These are phyloP conservation scores for Blumeriella jaapii DNA, from an alignment of 2,329 filamentous ascomycete species.

Conservation along the genomic window DNA sequence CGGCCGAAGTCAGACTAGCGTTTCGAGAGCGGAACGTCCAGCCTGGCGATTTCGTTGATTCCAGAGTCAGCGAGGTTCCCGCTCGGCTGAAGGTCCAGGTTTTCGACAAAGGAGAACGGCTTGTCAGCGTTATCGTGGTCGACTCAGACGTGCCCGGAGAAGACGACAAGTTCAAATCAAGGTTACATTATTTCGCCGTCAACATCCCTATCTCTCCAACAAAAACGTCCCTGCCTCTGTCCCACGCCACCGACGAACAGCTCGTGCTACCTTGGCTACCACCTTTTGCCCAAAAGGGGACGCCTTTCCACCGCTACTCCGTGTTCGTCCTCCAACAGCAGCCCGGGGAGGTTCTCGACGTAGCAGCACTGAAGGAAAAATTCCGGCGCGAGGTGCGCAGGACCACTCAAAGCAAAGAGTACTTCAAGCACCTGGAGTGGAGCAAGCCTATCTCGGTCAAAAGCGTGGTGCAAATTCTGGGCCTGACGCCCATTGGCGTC, in stretches of 20 bases:
- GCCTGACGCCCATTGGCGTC: slow-evolving; percentile 67
- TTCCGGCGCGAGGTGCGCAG: slow-evolving; percentile 57
- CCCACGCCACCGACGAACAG: slow-evolving; percentile 48
- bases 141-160: slow-evolving; percentile 82
- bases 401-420: too few relatives aligned
- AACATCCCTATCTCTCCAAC: slow-evolving; percentile 56
- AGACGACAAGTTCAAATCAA: slow-evolving; percentile 62
- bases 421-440: too few relatives aligned
- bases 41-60: slow-evolving; percentile 71
- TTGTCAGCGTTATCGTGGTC: slow-evolving; percentile 75
- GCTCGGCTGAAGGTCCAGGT: slow-evolving; percentile 74
- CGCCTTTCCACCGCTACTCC: slow-evolving; percentile 80
- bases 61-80: slow-evolving; percentile 57
- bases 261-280: slow-evolving; percentile 73
- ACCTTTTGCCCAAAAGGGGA: slow-evolving; percentile 78
- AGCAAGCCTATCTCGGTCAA: too few relatives aligned
- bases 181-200: slow-evolving; percentile 78
- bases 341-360: slow-evolving; percentile 46
- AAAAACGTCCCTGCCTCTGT: slow-evolving; percentile 51
- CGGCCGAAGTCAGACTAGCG: slow-evolving; percentile 67
- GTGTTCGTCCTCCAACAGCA: slow-evolving; percentile 77
- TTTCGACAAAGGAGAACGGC: slow-evolving; percentile 69
- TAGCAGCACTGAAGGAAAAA: slow-evolving; percentile 41
- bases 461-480: too few relatives aligned
- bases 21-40: slow-evolving; percentile 61